These are phyloP conservation scores for Gentiana straminea DNA, from an alignment of 257 asterid genomes.

Conservation along the genomic window DNA sequence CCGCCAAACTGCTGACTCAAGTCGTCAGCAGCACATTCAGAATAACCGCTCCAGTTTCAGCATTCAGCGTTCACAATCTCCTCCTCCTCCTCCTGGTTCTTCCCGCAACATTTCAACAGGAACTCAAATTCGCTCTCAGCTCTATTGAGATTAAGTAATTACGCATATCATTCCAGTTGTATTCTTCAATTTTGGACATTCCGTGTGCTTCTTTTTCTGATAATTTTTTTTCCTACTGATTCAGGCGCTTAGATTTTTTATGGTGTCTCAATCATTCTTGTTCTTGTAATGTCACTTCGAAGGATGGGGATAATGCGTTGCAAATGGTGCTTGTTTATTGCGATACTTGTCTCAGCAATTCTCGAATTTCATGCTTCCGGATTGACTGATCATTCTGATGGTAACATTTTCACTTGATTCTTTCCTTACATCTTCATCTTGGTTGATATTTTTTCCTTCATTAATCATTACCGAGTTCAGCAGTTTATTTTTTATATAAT, in stretches of 20 bases:
- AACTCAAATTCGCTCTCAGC: neutral
- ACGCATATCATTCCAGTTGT: neutral
- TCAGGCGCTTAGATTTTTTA: conserved; percentile 3
- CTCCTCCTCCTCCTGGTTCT: no score
- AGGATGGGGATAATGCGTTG: conserved; percentile 31
- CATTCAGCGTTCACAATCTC: neutral
- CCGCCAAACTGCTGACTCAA: no score
- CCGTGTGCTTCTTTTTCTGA: neutral
- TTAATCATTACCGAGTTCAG: no score
- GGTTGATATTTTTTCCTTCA: no score
- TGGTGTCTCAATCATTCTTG: conserved; percentile 6
- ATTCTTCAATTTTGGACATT: neutral
- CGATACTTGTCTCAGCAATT: conserved; percentile 19
- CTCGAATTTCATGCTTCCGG: conserved; percentile 36
- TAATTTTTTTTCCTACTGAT: conserved; percentile 9
- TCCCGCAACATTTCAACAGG: no score
- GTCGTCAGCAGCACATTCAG: no score
- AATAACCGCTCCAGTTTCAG: no score
- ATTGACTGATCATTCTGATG: conserved; percentile 41
- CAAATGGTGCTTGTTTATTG: conserved; percentile 16
- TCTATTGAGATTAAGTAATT: neutral
- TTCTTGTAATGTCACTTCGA: neutral
- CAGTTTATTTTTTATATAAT: neutral
- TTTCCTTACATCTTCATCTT: neutral
- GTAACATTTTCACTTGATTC: conserved; percentile 21